These are phyloP conservation scores for Calonectria montana DNA, from an alignment of 2,329 filamentous ascomycete species.

Conservation along the genomic window DNA sequence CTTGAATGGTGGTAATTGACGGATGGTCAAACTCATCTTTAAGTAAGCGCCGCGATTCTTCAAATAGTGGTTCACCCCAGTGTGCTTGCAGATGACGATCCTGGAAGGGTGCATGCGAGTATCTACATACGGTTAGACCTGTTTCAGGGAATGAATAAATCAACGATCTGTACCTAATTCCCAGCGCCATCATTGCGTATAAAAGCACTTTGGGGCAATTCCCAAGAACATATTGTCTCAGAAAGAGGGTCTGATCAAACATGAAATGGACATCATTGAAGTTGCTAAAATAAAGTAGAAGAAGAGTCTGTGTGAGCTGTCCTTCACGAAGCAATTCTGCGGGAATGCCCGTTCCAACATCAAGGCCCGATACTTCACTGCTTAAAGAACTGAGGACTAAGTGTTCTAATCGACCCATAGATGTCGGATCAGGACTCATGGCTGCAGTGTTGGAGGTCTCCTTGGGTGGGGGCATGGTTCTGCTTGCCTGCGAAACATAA, in stretches of 20 bases:
- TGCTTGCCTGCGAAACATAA: not conserved
- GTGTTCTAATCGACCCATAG: not conserved
- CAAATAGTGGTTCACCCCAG: not conserved
- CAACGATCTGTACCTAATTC: not conserved
- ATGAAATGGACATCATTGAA: conserved; percentile 25
- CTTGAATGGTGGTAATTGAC: not conserved
- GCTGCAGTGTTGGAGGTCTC: not conserved
- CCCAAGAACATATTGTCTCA: conserved; percentile 5
- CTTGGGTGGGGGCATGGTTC: not conserved
- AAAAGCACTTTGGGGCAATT: conserved; percentile 15
- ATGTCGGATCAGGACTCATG: not conserved
- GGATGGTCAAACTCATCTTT: conserved; percentile 5
- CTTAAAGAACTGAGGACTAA: conserved; percentile 4
- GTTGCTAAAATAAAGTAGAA: conserved; percentile 26
- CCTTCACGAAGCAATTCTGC: conserved; percentile 19
- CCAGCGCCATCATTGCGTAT: conserved; percentile 13
- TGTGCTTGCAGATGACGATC: not conserved
- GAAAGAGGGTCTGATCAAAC: conserved; percentile 22
- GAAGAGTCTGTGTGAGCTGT: conserved; percentile 21
- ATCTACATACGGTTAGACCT: not conserved
- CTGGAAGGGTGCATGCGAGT: conserved; percentile 7
- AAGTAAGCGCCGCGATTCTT: not conserved
- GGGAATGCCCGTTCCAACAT: conserved; percentile 17
- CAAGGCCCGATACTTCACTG: conserved; percentile 8
- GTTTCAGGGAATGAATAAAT: not conserved